Percentiles rank a stretch among this genome's conserved stretches.
These are phyloP conservation scores for Rhododendron ferrugineum DNA, from an alignment of 148 eudicot genomes.

Conservation along the genomic window DNA sequence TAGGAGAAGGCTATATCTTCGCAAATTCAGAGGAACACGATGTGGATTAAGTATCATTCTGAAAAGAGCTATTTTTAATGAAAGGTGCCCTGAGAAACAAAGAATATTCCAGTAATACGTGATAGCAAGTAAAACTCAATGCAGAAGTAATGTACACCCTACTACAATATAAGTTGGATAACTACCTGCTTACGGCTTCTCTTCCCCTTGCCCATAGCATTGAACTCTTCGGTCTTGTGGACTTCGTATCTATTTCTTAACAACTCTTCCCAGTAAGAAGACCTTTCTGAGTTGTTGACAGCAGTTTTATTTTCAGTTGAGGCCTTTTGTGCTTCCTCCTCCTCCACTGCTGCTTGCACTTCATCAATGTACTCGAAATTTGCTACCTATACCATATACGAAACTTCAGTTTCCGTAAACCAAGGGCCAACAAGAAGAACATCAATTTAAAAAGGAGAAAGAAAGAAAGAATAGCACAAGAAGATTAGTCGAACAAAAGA, in stretches of 20 bases:
- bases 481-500: neutral
- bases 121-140: neutral
- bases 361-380: slow-evolving; percentile 90
- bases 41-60: neutral
- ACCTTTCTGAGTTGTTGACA: slow-evolving; percentile 51
- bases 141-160: neutral
- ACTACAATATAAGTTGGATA: neutral
- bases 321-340: slow-evolving; percentile 58
- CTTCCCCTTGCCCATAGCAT: slow-evolving; percentile 90
- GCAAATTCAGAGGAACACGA: neutral
- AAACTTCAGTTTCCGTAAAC: slow-evolving; percentile 4
- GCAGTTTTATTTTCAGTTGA: slow-evolving; percentile 45
- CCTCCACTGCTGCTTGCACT: slow-evolving; percentile 62
- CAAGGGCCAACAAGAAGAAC: neutral
- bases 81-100: neutral
- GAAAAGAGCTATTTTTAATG: neutral
- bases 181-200: slow-evolving; percentile 95
- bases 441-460: neutral
- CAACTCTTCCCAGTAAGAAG: slow-evolving; percentile 85
- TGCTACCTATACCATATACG: slow-evolving; percentile 59
- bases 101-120: neutral
- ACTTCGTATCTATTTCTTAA: slow-evolving; percentile 72
- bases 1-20: neutral
- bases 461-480: neutral
- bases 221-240: slow-evolving; percentile 80